Evolutionary conservation across 371 early-diverging fungal species (phyloP).

Genomic region (Mucor racemosus): DNA sequence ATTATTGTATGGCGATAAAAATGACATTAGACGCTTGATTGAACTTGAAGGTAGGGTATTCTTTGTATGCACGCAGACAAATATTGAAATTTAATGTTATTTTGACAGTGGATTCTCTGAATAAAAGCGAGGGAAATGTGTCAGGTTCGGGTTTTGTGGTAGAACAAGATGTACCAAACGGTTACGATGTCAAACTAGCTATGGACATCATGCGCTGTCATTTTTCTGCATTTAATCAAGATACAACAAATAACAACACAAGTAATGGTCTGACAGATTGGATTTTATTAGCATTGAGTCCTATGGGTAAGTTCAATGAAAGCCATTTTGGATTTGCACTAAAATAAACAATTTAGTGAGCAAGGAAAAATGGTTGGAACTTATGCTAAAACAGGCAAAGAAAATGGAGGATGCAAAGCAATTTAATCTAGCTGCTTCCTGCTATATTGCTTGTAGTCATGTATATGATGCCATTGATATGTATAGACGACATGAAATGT

Average conservation of each 20-base stretch:
- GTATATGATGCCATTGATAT: conserved; percentile 53
- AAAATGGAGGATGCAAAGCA: conserved; percentile 35
- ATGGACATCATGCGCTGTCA: conserved; percentile 47
- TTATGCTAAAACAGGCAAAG: conserved; percentile 48
- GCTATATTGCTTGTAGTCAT: conserved; percentile 54
- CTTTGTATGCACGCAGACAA: not conserved
- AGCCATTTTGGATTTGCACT: not conserved
- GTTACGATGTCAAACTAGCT: conserved; percentile 29
- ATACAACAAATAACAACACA: conserved; percentile 8
- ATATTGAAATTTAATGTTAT: no score
- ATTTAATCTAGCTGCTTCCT: conserved; percentile 44
- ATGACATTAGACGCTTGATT: conserved; percentile 38
- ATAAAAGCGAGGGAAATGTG: not conserved
- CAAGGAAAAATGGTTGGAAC: conserved; percentile 46
- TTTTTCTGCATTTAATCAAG: conserved; percentile 8
- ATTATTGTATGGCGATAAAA: conserved; percentile 44
- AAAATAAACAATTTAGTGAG: conserved; percentile 35
- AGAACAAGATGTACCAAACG: conserved; percentile 5
- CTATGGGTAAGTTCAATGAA: conserved; percentile 41
- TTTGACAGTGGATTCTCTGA: not conserved
- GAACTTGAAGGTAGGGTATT: conserved; percentile 48
- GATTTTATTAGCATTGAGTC: conserved; percentile 56
- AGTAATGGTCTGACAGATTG: conserved; percentile 41
- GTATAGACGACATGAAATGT: conserved; percentile 42
- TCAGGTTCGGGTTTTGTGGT: not conserved